These are phyloP conservation scores for Macrotyloma uniflorum DNA, from an alignment of 306 rosid species.

Conservation along the genomic window DNA sequence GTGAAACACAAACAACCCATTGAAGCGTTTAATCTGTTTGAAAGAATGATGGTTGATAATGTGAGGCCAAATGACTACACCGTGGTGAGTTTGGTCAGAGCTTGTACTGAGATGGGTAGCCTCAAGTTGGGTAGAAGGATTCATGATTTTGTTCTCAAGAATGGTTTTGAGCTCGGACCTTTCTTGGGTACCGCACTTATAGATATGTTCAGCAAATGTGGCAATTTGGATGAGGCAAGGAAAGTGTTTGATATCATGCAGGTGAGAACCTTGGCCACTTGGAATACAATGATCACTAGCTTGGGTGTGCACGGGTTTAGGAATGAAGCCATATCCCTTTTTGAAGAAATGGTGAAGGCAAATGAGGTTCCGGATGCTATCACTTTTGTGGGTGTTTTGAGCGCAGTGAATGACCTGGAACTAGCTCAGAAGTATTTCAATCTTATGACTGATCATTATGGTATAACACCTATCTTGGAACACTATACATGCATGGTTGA, in stretches of 20 bases:
- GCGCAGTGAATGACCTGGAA: conserved; percentile 38
- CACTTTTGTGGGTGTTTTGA: conserved; percentile 52
- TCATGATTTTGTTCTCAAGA: conserved; percentile 57
- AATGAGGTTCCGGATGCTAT: conserved; percentile 45
- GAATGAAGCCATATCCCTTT: conserved; percentile 52
- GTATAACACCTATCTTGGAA: conserved; percentile 57
- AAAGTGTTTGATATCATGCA: conserved; percentile 54
- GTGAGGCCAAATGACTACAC: conserved; percentile 70
- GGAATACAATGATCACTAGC: conserved; percentile 80
- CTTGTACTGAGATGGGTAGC: conserved; percentile 67
- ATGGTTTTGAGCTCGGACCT: conserved; percentile 53
- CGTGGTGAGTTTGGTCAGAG: conserved; percentile 62
- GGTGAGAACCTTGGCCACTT: conserved; percentile 61
- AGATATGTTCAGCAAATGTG: conserved; percentile 81
- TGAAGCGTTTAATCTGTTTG: conserved; percentile 57
- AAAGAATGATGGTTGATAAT: conserved; percentile 59
- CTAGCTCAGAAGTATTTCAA: conserved; percentile 45
- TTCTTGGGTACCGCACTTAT: conserved; percentile 70
- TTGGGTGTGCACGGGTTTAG: conserved; percentile 75
- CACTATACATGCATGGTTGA: conserved; percentile 59
- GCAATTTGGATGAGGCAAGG: conserved; percentile 58
- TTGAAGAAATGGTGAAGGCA: conserved; percentile 52
- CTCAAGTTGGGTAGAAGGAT: conserved; percentile 59
- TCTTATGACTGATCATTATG: conserved; percentile 57
- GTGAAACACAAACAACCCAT: conserved; percentile 50